A percentile compares a stretch with the other conserved stretches of the same genome.
These are phyloP conservation scores for Botrytis medusae DNA, from an alignment of 2,329 filamentous ascomycete genomes.

Conservation along the genomic window DNA sequence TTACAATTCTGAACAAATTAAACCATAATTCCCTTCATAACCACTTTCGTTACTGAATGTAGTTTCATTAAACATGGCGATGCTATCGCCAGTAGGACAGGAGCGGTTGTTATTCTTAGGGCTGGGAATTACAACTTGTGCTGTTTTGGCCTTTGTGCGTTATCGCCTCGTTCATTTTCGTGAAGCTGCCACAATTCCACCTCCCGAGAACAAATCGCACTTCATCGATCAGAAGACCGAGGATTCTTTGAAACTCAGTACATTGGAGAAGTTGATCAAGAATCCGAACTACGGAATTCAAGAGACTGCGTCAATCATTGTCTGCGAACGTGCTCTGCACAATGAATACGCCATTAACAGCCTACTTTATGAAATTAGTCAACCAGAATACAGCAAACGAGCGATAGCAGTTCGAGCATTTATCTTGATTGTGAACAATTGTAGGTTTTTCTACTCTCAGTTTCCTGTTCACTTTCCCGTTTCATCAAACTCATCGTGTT, in stretches of 20 bases:
- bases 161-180: slow-evolving; percentile 59
- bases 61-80: slow-evolving; percentile 35
- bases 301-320: slow-evolving; percentile 63
- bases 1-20: not conserved
- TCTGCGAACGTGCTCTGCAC: slow-evolving; percentile 58
- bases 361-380: slow-evolving; percentile 59
- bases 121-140: slow-evolving; percentile 53
- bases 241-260: slow-evolving; percentile 65
- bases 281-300: slow-evolving; percentile 73
- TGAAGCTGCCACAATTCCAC: slow-evolving; percentile 65
- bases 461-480: not conserved
- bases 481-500: slow-evolving; percentile 19
- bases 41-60: slow-evolving; percentile 28
- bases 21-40: not conserved
- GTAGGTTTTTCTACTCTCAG: slow-evolving; percentile 37
- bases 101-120: slow-evolving; percentile 35
- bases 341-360: slow-evolving; percentile 52
- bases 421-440: slow-evolving; percentile 53
- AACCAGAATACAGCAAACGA: slow-evolving; percentile 58
- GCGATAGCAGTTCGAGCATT: slow-evolving; percentile 58
- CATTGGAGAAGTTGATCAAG: slow-evolving; percentile 64
- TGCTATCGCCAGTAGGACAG: slow-evolving; percentile 34
- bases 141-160: slow-evolving; percentile 58
- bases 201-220: slow-evolving; percentile 63
- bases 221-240: slow-evolving; percentile 76